Evolutionary conservation across 192 early-diverging fungal species (phyloP), one percentile per base, ranked within the genome.

Genomic region (Pilobolus umbonatus): DNA sequence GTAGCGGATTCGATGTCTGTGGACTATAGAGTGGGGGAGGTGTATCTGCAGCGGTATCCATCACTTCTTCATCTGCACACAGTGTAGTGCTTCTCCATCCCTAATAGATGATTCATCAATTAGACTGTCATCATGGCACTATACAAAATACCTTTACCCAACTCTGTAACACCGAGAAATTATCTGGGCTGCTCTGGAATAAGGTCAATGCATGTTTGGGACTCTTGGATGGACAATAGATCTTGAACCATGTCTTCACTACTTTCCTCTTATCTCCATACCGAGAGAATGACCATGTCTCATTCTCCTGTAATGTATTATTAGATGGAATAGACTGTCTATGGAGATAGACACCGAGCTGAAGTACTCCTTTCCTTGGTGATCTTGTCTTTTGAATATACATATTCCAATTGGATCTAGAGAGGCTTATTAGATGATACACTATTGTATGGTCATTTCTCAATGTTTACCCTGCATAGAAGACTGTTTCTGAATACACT

Each of bases 341-440:
- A 35, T 80, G 78, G 11, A 83, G 59, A 53, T 83, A 73, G 4
- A 80, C 76, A 0, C 76, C 80, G 2, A 83, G 61, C 39, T 76
- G 72, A 1, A 60, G 17, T 4, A 60, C 40, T 7, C 71, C 74
- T 49, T 71, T 64, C 2, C 72, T 63, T 9, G 51, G 62, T 10
- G 72, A 65, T 52, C 71, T 69, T 11, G 76, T 49, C 36, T 80
- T 80, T 67, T 78, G 74, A 21, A 83, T 75, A 40, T 80, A 82
- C 52, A 80, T 68, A 19, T 80, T 79, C 80, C 80, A 82, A 54
- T 69, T 64, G 29, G 80, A 82, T 19, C 80, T 82, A 67, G 24
- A 5, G 10, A 2, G 5, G 15, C 24, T 24, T 31, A 43, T 39
- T 44, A 11, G 10, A 14, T 21, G 29, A 9, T 21, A 42, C 19